Conservation (phyloP, 2,329 filamentous ascomycete genomes). For the Verticillium klebahnii region DNA sequence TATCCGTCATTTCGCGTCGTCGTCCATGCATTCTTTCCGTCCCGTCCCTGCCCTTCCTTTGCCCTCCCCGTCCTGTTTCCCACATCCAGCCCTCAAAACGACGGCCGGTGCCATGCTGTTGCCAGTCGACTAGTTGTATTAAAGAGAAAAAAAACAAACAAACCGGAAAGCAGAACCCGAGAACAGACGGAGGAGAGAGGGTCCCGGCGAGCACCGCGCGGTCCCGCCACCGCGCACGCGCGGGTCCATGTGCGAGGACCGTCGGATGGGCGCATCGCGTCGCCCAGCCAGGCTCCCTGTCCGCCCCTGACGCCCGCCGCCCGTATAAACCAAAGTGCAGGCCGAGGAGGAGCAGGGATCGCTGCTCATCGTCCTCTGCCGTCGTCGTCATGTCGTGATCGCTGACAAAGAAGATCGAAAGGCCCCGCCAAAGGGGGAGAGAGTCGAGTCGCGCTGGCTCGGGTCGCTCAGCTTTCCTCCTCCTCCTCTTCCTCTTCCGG, state of each 20-base stretch:
- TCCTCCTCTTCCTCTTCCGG: constrained; percentile 37
- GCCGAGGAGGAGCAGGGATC: constrained; percentile 7
- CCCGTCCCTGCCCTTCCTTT: constrained; percentile 8
- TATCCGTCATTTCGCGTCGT: constrained; percentile 41
- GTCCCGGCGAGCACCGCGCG: background rate
- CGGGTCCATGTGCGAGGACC: background rate
- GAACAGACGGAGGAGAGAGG: constrained; percentile 6
- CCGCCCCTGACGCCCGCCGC: constrained; percentile 8
- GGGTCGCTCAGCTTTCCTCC: constrained; percentile 31
- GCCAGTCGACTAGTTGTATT: constrained; percentile 34
- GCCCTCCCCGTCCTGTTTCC: constrained; percentile 4
- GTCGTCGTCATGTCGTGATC: constrained; percentile 32
- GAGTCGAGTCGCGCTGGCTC: background rate
- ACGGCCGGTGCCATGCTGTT: constrained; percentile 26
- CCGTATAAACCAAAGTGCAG: constrained; percentile 5
- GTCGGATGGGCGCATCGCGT: background rate
- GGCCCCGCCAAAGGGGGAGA: background rate
- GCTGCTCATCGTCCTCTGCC: constrained; percentile 3
- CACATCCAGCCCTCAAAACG: constrained; percentile 21
- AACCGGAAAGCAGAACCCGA: background rate
- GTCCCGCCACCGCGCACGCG: background rate
- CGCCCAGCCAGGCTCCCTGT: background rate
- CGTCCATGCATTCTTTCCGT: constrained; percentile 39
- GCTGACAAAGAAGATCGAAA: constrained; percentile 22
- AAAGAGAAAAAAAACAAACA: constrained; percentile 17